phyloP scores from a whole-genome alignment of 129 eudicot species.

The Flaveria bidentis region DNA sequence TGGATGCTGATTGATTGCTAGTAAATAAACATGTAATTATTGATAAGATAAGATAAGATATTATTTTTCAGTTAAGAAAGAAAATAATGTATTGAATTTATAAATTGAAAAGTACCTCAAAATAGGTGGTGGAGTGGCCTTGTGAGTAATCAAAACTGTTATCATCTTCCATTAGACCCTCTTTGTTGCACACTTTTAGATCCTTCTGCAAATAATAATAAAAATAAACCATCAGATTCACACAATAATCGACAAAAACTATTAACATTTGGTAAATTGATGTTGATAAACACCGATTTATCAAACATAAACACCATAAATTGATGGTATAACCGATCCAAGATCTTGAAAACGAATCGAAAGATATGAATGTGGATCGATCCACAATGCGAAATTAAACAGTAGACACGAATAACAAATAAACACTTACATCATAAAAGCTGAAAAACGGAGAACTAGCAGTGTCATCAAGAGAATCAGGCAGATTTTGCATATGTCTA shows the following conservation, averaged over 20 bases:
- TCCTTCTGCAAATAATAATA: conserved; percentile 37
- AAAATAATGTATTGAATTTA: background rate
- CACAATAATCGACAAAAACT: too few species aligned
- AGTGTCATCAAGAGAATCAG: conserved; percentile 68
- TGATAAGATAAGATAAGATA: background rate
- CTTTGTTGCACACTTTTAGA: conserved; percentile 36
- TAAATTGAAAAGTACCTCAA: conserved; percentile 40
- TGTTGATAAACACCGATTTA: background rate
- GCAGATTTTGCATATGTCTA: conserved; percentile 40
- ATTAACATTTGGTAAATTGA: too few species aligned
- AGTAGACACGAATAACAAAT: background rate
- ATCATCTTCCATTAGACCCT: conserved; percentile 40
- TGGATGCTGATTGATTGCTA: background rate
- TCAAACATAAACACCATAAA: background rate
- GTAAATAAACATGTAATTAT: background rate
- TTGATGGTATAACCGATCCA: conserved; percentile 3
- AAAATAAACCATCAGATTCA: background rate
- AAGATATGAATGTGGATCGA: conserved; percentile 1
- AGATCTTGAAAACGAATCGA: conserved; percentile 6
- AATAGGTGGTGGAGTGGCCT: conserved; percentile 70
- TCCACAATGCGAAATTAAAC: background rate
- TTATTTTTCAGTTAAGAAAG: background rate
- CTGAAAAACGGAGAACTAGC: conserved; percentile 72
- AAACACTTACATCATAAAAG: conserved; percentile 50
- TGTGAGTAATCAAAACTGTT: conserved; percentile 51